phyloP scores from a whole-genome alignment of 176 grass and related monocot species.

The Bonia amplexicaulis region DNA sequence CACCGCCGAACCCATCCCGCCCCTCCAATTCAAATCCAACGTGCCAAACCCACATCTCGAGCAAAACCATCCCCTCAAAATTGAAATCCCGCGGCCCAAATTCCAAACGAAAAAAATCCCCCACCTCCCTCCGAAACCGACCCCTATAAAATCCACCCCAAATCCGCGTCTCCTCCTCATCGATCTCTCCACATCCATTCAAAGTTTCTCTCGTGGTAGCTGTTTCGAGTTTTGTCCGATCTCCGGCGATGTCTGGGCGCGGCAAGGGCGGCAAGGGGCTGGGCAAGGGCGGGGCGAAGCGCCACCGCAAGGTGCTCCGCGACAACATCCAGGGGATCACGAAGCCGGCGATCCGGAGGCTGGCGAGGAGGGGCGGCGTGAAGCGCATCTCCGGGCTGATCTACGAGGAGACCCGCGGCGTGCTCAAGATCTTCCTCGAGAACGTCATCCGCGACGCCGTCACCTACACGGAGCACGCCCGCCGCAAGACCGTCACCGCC shows the following conservation, averaged over 20 bases:
- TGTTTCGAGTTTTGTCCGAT: neutral
- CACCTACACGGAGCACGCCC: conserved; percentile 83
- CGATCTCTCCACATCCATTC: neutral
- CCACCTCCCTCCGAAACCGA: neutral
- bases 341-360: conserved; percentile 78
- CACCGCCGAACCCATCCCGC: neutral
- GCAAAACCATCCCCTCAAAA: neutral
- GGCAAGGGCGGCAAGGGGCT: conserved; percentile 89
- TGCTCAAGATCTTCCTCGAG: conserved; percentile 95
- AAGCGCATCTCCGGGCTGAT: conserved; percentile 81
- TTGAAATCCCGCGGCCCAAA: neutral
- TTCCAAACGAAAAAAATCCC: neutral
- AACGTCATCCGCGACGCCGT: conserved; percentile 89
- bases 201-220: neutral
- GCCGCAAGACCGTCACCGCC: conserved; percentile 88
- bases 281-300: conserved; percentile 82
- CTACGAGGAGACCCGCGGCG: conserved; percentile 85
- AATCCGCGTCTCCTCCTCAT: neutral
- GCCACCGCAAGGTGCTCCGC: conserved; percentile 75
- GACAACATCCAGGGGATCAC: conserved; percentile 97
- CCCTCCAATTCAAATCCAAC: neutral
- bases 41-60: neutral
- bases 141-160: conserved; percentile 23
- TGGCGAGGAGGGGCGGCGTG: conserved; percentile 71
- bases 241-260: conserved; percentile 63